Base-by-base conservation (phyloP, 306 rosid species). In the Gastrolobium villosum region DNA sequence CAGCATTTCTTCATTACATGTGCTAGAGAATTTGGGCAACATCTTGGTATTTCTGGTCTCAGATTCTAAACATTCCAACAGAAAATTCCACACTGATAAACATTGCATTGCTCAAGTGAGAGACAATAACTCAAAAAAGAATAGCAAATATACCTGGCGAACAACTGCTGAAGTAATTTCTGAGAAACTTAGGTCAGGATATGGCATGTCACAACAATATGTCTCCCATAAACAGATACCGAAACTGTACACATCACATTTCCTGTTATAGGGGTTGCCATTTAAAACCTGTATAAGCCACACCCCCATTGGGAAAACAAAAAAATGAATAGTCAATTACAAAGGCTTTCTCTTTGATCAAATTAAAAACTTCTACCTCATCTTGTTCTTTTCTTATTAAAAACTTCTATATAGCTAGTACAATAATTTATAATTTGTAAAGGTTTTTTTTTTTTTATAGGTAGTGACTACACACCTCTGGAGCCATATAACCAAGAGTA, bases 141-240 rank as follows among this genome's bases (percentile, higher is more conserved):
- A 40, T 69, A 44, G 72, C 59, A 28, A 44, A 57, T 44, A 63
- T 79, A 93, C 99, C 99, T 93, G 98, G 80, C 97, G 96, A 79
- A 95, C 99, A 28, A 95, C 99, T 2, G 99, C 98, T 28, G 99
- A 88, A 62, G 99, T 95, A 44, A 95, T 91, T 82, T 95, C 99
- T 13, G 99, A 88, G 91, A 95, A 95, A 83, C 97, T 95, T 71
- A 95, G 94, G 77, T 95, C 99, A 31, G 98, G 97, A 74, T 92
- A 95, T 59, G 99, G 99, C 99, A 95, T 95, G 92, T 95, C 99
- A 75, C 99, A 95, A 81, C 99, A 95, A 84, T 95, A 95, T 44
- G 79, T 88, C 84, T 95, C 99, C 99, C 99, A 95, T 62, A 95
- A 71, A 81, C 99, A 95, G 84, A 95, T 92, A 49, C 99, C 98